Evolutionary conservation across 805 yeast species (phyloP), one percentile per base, ranked within the genome.

Genomic region (Saccharomycopsis sp.): DNA sequence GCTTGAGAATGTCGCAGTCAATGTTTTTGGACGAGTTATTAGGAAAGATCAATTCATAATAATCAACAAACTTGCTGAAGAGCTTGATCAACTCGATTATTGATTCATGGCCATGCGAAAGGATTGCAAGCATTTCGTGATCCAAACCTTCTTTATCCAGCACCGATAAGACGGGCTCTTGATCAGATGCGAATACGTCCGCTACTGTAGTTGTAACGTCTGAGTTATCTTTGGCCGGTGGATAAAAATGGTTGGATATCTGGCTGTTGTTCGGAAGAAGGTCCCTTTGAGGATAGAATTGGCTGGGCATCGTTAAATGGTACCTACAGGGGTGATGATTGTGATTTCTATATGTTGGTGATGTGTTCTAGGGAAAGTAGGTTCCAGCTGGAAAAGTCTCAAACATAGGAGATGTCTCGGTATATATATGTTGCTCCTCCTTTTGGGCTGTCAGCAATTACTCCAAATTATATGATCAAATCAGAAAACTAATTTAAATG

Each of bases 1-100:
- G 38, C 29, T 58, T 35, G 8, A 56, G 17, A 52, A 24, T 12
- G 15, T 20, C 35, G 42, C 57, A 53, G 47, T 58, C 61, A 3
- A 9, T n/a, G 15, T 52, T 20, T 20, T 56, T 56, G 3, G 58
- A 55, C 12, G 42, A 34, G 15, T 38, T 35, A 47, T 55, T 53
- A 29, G 58, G 56, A 44, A 58, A 53, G n/a, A 56, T 34, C 22
- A 58, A 50, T 19, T 29, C 15, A 42, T 56, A 58, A 41, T 56
- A 58, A 24, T 52, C 59, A 47, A 44, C 23, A 23, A 53, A 52
- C 34, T 58, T 58, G 5, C 12, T 44, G 22, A 44, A 44, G 19
- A 44, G 22, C 22, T 44, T 44, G 22, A 44, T 44, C 22, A 44
- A 44, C 19, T 12, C 20, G 12, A 44, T 44, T 8, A 44, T 44